Base-by-base conservation (phyloP, 495 filamentous ascomycete genomes). In the Penicillium riverlandense region DNA sequence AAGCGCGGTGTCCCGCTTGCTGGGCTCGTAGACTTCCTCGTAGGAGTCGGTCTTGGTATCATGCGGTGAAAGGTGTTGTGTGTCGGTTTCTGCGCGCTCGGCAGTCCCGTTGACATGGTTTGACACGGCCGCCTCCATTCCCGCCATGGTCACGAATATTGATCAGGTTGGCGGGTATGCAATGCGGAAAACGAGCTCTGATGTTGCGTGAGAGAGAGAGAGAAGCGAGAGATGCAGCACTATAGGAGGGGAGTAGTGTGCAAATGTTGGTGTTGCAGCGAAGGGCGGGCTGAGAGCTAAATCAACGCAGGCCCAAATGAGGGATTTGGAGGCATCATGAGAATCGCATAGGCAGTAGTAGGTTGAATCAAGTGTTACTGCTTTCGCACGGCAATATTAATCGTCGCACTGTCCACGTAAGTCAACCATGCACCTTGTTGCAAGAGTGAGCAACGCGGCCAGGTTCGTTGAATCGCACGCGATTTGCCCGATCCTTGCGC, bases 21-120 rank as follows among this genome's bases (percentile, higher is more conserved):
- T 44, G n/a, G 51, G 34, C 7, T 46, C 43, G 30, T 53, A 54
- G 6, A 45, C 38, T 29, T 43, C 43, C 28, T 66, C 67, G 53
- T 73, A 69, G 2, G 65, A 62, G 35, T 59, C 63, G 37, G 41
- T 12, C 4, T 37, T 47, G 15, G 47, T 37, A 10, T 43, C 22
- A 4, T 4, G 2, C 22, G 3, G 22, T 22, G 22, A 22, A 22
- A 22, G 22, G 22, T 22, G 22, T 3, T 22, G 22, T 22, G 22
- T 39, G 15, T 53, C 43, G 34, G 35, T 35, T 36, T 50, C 35
- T 44, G 40, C 37, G 22, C 37, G 31, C 8, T 42, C 44, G 22
- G 55, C 37, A 22, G 50, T 52, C 43, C 58, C 65, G 44, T 65
- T 66, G 35, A 43, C 43, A 44, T 57, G 57, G 38, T 41, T 62